Evolutionary conservation across 2,329 filamentous ascomycete species (phyloP), one percentile per base, ranked within the genome.

Genomic region (Hypoxylon rubiginosum): DNA sequence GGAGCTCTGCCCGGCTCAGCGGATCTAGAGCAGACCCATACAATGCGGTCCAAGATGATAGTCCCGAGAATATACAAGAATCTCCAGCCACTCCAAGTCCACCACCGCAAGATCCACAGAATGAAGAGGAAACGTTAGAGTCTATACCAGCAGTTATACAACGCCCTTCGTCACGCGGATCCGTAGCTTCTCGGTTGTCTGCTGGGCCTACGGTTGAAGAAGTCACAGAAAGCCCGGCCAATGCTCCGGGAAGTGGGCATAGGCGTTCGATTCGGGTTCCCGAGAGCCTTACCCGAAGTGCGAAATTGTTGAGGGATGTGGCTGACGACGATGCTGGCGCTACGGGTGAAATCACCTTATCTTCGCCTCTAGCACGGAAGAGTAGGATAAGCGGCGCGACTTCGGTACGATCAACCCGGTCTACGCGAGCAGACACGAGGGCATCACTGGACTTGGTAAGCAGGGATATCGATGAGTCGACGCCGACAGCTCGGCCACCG

Each of bases 231-330:
- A 88, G 86, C 60, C 87, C 88, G 0, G 77, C 71, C 8, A 75
- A 85, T 68, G 86, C 85, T 13, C 87, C 86, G 0, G 87, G 86
- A 2, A 88, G 85, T 67, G 87, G 86, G 1, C 82, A 81, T 8
- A 78, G 85, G 52, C 80, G 82, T 26, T 79, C 74, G 3, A 72
- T 85, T 13, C 76, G 74, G 13, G 71, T 77, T 7, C 77, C 75
- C 34, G 78, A 76, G 43, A 66, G 77, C 1, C 64, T 81, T 7
- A 79, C 77, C 1, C 83, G 80, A 2, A 83, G 80, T 21, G 75
- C 78, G 0, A 79, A 80, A n/a, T 72, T 87, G 15, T 82, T 84
- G 48, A 76, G 79, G 57, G 75, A 80, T 0, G 58, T 84, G 0
- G 71, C 74, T 70, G 71, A 73, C n/a, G 72, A 75, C 39, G 77